Conservation (phyloP, 345 rosid genomes). For the Gossypium sturtianum region DNA sequence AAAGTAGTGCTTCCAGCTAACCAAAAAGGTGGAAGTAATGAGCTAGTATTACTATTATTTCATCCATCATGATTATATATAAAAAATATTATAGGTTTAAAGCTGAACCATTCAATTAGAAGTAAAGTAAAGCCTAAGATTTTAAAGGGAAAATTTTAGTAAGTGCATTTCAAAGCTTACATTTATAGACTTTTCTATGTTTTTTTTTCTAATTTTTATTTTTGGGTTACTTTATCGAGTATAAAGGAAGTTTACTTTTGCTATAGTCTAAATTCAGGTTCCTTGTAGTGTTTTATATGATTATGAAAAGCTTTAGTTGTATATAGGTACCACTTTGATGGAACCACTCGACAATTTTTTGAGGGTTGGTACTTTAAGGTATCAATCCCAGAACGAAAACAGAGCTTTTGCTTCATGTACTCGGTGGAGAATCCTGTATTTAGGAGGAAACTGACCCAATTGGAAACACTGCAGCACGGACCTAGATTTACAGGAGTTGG, state of each 20-base stretch:
- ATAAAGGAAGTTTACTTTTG: not conserved
- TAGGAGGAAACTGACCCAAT: constrained; percentile 35
- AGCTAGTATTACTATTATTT: not conserved
- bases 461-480: constrained; percentile 58
- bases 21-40: not conserved
- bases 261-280: not conserved
- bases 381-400: constrained; percentile 70
- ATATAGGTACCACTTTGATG: constrained; percentile 84
- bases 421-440: constrained; percentile 85
- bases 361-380: constrained; percentile 98
- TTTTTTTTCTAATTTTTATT: not conserved
- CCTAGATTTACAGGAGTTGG: constrained; percentile 77
- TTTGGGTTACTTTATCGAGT: not conserved
- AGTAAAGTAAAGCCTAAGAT: not conserved
- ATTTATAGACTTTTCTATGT: not conserved
- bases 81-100: not conserved
- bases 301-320: not conserved
- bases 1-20: no score
- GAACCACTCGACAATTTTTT: constrained; percentile 60
- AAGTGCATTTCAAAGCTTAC: not conserved
- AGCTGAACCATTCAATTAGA: not conserved
- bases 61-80: not conserved
- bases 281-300: not conserved
- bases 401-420: constrained; percentile 96
- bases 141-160: not conserved